Conservation (phyloP, 805 yeast species). For the Kodamaea hsintzibuensis region DNA sequence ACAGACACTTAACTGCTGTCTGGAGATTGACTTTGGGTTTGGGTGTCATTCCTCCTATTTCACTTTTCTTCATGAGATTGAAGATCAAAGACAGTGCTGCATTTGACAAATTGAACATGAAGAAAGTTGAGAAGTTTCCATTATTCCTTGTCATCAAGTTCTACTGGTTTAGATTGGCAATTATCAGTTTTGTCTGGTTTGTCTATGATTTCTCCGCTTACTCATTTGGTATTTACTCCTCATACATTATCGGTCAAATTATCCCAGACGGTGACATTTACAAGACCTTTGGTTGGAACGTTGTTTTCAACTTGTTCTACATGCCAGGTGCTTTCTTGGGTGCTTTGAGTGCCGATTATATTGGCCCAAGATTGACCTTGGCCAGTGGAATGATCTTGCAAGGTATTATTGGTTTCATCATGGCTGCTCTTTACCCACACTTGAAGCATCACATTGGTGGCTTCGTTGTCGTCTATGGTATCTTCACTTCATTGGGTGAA, state of each 20-base stretch:
- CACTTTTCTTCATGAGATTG: constrained; percentile 75
- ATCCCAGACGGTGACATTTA: constrained; percentile 63
- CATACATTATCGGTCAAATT: constrained; percentile 61
- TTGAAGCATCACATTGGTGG: constrained; percentile 68
- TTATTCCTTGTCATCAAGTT: constrained; percentile 68
- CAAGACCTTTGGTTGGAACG: constrained; percentile 88
- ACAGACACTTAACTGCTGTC: constrained; percentile 69
- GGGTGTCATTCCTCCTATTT: constrained; percentile 85
- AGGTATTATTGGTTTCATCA: constrained; percentile 75
- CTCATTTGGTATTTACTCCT: constrained; percentile 83
- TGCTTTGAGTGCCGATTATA: constrained; percentile 75
- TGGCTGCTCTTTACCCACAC: constrained; percentile 68
- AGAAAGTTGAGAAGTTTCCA: constrained; percentile 60
- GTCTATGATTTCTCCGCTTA: constrained; percentile 85
- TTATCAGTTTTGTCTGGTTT: constrained; percentile 85
- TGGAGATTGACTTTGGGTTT: constrained; percentile 92
- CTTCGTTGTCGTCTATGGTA: constrained; percentile 84
- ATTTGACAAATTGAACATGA: constrained; percentile 70
- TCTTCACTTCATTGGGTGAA: constrained; percentile 85
- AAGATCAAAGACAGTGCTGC: constrained; percentile 72
- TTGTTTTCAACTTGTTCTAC: constrained; percentile 83
- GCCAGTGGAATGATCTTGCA: constrained; percentile 69
- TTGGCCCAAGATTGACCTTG: constrained; percentile 86
- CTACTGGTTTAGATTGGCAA: constrained; percentile 76
- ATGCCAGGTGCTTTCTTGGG: constrained; percentile 90